Evolutionary conservation across 371 early-diverging fungal genomes (phyloP), one percentile per base, ranked within the genome.

Genomic region (Mortierella sp.): DNA sequence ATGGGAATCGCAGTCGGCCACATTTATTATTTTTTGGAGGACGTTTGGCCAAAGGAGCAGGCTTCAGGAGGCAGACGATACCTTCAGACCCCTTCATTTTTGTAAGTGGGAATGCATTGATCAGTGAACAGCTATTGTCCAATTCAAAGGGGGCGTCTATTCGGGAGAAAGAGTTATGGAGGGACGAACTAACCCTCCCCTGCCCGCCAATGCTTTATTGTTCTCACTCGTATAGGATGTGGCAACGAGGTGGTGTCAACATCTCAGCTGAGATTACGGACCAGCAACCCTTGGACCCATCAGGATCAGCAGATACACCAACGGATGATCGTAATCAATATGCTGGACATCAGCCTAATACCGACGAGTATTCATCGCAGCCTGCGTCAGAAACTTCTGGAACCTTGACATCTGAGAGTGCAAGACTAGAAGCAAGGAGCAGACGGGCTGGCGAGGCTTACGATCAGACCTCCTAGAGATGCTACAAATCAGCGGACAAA

Each of bases 1-100:
- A 78, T 93, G 58, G 97, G 97, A 2, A 88, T 98, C 59, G 86
- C 83, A 10, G 90, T 95, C 2, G 98, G 98, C 5, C 99, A 98
- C 82, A 80, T 93, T 23, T 95, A 97, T 60, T 98, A 94, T 78
- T 98, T 94, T 74, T 84, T 96, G 39, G 94, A 94, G 61, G 97
- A 98, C 68, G 93, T 96, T 16, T 98, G 95, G 94, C 98, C 98
- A 18, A 67, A 83, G 21, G 87, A 93, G 80, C 84, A 83, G 48
- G 80, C 82, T 5, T 84, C 86, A 61, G 83, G 86, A 41, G 92
- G 91, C 38, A 76, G 79, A 50, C 79, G 86, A 38, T 82, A 81
- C 66, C 72, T 91, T 48, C 81, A 81, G 16, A 88, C 91, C 39
- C 91, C 91, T 1, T 64, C 84, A 26, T 67, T 89, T n/a, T 60